Evolutionary conservation across 2,329 filamentous ascomycete species (phyloP).

Genomic region (Colletotrichum paranaense): DNA sequence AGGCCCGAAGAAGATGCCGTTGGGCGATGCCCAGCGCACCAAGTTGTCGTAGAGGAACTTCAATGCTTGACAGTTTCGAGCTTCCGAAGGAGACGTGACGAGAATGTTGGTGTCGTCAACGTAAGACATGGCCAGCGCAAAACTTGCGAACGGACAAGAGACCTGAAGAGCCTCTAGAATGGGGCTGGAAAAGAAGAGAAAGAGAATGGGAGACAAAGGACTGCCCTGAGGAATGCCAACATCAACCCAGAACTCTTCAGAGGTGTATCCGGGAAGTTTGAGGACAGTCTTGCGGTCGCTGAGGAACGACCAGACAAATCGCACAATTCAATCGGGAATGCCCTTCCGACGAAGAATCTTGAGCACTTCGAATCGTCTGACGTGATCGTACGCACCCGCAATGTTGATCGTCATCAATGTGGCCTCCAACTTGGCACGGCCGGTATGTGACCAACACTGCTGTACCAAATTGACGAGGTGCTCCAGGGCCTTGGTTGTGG

Average conservation of each 20-base stretch:
- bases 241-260: background rate
- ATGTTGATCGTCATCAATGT: too few relatives aligned
- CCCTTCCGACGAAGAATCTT: background rate
- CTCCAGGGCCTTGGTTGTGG: too few relatives aligned
- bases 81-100: background rate
- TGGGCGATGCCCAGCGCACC: background rate
- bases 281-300: background rate
- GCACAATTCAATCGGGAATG: background rate
- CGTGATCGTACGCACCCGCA: too few relatives aligned
- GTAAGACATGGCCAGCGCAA: background rate
- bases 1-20: background rate
- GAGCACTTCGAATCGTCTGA: too few relatives aligned
- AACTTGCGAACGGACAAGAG: too few relatives aligned
- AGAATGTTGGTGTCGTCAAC: conserved; percentile 21
- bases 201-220: conserved; percentile 19
- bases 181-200: conserved; percentile 8
- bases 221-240: conserved; percentile 23
- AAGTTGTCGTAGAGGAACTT: background rate
- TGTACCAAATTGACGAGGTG: too few relatives aligned
- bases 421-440: too few relatives aligned
- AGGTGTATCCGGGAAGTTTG: background rate
- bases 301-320: conserved; percentile 5
- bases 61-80: background rate
- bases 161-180: conserved; percentile 7
- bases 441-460: too few relatives aligned